phyloP scores from a whole-genome alignment of 768 basidiomycete species.

The Podaxis sp. region DNA sequence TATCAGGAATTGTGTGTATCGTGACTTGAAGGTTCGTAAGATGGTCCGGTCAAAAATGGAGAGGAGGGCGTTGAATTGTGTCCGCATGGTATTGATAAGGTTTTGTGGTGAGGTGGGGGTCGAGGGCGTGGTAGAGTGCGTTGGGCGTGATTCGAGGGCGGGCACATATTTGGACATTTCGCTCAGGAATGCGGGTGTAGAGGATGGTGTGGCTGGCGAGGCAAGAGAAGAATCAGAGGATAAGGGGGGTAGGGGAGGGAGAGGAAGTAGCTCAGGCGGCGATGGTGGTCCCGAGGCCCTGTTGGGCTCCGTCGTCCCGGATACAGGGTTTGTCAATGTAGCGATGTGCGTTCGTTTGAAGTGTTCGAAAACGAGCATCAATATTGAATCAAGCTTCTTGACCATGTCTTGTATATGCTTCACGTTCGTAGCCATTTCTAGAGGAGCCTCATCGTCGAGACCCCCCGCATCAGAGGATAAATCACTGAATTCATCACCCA shows the following conservation, averaged over 20 bases:
- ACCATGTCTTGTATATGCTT: constrained; percentile 84
- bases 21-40: constrained; percentile 93
- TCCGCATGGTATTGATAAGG: constrained; percentile 31
- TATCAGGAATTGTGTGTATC: constrained; percentile 95
- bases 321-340: neutral
- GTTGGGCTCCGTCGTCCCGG: constrained; percentile 15
- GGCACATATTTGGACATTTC: constrained; percentile 6
- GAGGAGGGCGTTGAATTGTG: constrained; percentile 85
- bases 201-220: constrained; percentile 14
- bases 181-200: constrained; percentile 1
- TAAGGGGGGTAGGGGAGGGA: constrained; percentile 22
- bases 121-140: constrained; percentile 18
- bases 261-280: constrained; percentile 36
- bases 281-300: constrained; percentile 25
- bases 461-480: constrained; percentile 71
- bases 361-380: constrained; percentile 84
- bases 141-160: neutral
- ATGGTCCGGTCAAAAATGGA: constrained; percentile 93
- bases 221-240: constrained; percentile 1
- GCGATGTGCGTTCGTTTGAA: constrained; percentile 52
- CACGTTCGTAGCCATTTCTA: constrained; percentile 55
- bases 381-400: constrained; percentile 85
- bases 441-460: constrained; percentile 35
- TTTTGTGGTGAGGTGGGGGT: constrained; percentile 24
- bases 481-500: constrained; percentile 65